Evolutionary conservation across 163 green algal genomes (phyloP).

Genomic region (Chlamydomonas reinhardtii): DNA sequence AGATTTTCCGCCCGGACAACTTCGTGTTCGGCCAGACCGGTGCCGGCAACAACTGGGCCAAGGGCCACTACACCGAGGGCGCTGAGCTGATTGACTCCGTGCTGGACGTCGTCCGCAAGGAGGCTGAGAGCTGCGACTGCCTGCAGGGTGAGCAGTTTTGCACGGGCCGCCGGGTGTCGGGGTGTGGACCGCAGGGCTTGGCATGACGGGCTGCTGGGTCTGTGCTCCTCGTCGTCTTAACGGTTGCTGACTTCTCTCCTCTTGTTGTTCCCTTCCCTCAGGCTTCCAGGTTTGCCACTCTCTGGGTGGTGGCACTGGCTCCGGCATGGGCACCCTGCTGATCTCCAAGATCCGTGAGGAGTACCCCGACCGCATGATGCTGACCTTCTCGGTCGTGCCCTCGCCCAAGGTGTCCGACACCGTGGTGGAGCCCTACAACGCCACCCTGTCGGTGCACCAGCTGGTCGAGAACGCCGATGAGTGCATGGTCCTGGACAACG

Average conservation of each 20-base stretch:
- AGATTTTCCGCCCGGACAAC: conserved; percentile 97
- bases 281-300: conserved; percentile 96
- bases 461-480: conserved; percentile 97
- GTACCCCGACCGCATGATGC: conserved; percentile 97
- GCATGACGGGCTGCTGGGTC: too few relatives aligned
- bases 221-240: too few relatives aligned
- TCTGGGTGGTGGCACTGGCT: conserved; percentile 95
- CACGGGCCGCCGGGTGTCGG: too few relatives aligned
- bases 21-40: conserved; percentile 98
- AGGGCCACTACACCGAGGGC: conserved; percentile 98
- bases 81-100: conserved; percentile 98
- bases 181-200: too few relatives aligned
- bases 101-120: conserved; percentile 95
- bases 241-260: too few relatives aligned
- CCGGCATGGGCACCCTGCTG: conserved; percentile 98
- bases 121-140: conserved; percentile 95
- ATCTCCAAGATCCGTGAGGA: conserved; percentile 99
- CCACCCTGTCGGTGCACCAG: conserved; percentile 96
- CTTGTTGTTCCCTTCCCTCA: conserved; percentile 51
- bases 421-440: conserved; percentile 96
- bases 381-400: conserved; percentile 96
- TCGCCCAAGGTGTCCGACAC: conserved; percentile 95
- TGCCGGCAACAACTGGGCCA: conserved; percentile 98
- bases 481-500: conserved; percentile 93
- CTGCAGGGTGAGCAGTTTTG: conserved; percentile 81